Percentiles rank a stretch among this genome's conserved stretches.
Conservation (phyloP, 2,329 filamentous ascomycete genomes). For the Ascochyta viciae-villosae region DNA sequence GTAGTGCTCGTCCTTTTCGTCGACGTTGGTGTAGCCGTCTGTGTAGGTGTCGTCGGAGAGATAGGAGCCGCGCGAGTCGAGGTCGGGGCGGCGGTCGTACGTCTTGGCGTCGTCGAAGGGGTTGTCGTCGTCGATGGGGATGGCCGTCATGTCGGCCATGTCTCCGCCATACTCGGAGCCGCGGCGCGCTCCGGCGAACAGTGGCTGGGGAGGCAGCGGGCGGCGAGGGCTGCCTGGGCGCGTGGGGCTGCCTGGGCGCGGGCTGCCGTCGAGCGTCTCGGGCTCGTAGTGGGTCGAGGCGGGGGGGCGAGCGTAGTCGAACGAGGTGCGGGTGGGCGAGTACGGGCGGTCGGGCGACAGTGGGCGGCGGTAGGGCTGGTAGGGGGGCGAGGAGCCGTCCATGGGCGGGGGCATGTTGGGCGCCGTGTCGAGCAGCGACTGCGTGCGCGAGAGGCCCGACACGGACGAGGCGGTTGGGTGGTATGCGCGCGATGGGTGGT, state of each 20-base stretch:
- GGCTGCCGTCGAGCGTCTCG: conserved; percentile 85
- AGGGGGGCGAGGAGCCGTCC: conserved; percentile 65
- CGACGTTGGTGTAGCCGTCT: conserved; percentile 53
- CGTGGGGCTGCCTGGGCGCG: conserved; percentile 87
- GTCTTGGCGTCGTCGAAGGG: conserved; percentile 73
- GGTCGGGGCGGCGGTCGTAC: conserved; percentile 62
- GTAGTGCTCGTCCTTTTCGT: conserved; percentile 77
- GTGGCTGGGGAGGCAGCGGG: conserved; percentile 84
- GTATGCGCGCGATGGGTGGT: conserved; percentile 53
- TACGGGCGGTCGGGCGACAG: conserved; percentile 63
- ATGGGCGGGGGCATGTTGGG: conserved; percentile 63
- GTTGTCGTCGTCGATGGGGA: conserved; percentile 66
- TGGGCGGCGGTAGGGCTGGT: conserved; percentile 63
- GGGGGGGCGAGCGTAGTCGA: conserved; percentile 75
- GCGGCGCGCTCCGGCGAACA: conserved; percentile 68
- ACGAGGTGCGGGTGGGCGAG: conserved; percentile 60
- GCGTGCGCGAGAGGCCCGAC: conserved; percentile 54
- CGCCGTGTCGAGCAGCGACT: conserved; percentile 59
- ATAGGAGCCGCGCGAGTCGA: conserved; percentile 70
- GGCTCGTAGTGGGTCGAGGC: conserved; percentile 77
- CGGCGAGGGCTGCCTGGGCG: conserved; percentile 74
- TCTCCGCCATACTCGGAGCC: conserved; percentile 59
- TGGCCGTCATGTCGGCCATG: conserved; percentile 74
- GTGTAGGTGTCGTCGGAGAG: conserved; percentile 67
- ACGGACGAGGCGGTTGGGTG: conserved; percentile 55